These are phyloP conservation scores for Leccinum subatratum DNA, from an alignment of 1,284 basidiomycete species.

Conservation along the genomic window DNA sequence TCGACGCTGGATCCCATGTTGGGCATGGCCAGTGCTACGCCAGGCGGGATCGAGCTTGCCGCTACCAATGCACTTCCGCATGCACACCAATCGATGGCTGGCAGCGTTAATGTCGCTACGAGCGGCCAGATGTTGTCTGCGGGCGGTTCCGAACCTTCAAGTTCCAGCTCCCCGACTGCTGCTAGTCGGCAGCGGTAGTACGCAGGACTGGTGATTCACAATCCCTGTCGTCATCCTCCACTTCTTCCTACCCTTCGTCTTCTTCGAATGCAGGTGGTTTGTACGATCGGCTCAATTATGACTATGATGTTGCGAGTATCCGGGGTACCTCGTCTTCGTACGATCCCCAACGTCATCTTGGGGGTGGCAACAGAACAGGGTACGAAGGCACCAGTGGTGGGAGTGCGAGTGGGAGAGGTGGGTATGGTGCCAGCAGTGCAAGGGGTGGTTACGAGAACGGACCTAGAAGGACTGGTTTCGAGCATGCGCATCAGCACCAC, in stretches of 20 bases:
- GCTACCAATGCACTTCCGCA: slow-evolving; percentile 12
- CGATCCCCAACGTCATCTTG: slow-evolving; percentile 25
- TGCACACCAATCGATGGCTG: slow-evolving; percentile 18
- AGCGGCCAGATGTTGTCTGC: slow-evolving; percentile 30
- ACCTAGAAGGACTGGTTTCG: slow-evolving; percentile 22
- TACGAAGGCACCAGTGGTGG: slow-evolving; percentile 18
- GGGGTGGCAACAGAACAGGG: slow-evolving; percentile 7
- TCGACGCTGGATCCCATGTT: slow-evolving; percentile 32
- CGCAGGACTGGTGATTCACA: slow-evolving; percentile 23
- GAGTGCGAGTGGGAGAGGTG: slow-evolving; percentile 18
- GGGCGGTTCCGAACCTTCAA: slow-evolving; percentile 22
- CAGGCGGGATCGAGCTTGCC: slow-evolving; percentile 31
- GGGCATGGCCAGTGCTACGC: slow-evolving; percentile 31
- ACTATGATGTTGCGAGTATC: slow-evolving; percentile 19
- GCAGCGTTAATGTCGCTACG: slow-evolving; percentile 5
- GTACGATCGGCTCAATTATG: slow-evolving; percentile 26
- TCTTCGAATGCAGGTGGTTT: slow-evolving; percentile 19
- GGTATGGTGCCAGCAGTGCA: slow-evolving; percentile 21
- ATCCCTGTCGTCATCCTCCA: slow-evolving; percentile 18
- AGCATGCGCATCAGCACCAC: slow-evolving; percentile 26
- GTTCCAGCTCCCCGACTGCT: slow-evolving; percentile 11
- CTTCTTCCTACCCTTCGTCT: slow-evolving; percentile 17
- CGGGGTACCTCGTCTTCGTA: slow-evolving; percentile 21
- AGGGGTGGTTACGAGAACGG: slow-evolving; percentile 25
- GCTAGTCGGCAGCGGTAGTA: background rate